phyloP scores from a whole-genome alignment of 257 asterid species.

The Petrea volubilis region DNA sequence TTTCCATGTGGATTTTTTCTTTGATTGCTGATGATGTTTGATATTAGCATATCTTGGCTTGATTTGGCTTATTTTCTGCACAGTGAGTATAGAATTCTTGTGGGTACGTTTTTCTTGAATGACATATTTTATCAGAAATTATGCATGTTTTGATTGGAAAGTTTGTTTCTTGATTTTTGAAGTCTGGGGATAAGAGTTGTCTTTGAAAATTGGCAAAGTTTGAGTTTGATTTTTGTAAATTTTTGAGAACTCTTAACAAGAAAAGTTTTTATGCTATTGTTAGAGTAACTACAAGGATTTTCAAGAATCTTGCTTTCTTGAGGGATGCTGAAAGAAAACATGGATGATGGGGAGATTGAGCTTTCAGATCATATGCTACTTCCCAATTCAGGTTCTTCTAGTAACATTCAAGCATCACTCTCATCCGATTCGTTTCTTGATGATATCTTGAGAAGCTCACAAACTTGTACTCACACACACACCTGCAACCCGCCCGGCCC shows the following conservation, averaged over 20 bases:
- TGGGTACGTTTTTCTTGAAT: conserved; percentile 10
- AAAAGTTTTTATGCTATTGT: background rate
- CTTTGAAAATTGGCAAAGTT: background rate
- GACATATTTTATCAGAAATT: background rate
- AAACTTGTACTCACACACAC: conserved; percentile 68
- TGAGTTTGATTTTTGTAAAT: background rate
- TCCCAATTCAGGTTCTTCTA: conserved; percentile 39
- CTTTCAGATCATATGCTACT: conserved; percentile 18
- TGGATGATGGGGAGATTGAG: conserved; percentile 48
- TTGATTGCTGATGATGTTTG: conserved; percentile 1
- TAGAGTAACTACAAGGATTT: background rate
- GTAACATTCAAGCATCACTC: conserved; percentile 33
- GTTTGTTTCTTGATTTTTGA: background rate
- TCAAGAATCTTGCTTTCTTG: background rate
- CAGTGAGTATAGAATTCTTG: too few relatives aligned
- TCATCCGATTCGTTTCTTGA: conserved; percentile 47
- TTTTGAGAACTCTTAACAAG: background rate
- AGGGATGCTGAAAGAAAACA: conserved; percentile 24
- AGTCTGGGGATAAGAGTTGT: background rate
- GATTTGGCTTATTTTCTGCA: conserved; percentile 11
- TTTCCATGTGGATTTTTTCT: conserved; percentile 6
- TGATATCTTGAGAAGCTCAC: conserved; percentile 36
- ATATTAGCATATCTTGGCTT: background rate
- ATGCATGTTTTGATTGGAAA: background rate
- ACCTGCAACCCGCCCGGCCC: conserved; percentile 70